These are phyloP conservation scores for Multifurca ochricompacta DNA, from an alignment of 768 basidiomycete species.

Conservation along the genomic window DNA sequence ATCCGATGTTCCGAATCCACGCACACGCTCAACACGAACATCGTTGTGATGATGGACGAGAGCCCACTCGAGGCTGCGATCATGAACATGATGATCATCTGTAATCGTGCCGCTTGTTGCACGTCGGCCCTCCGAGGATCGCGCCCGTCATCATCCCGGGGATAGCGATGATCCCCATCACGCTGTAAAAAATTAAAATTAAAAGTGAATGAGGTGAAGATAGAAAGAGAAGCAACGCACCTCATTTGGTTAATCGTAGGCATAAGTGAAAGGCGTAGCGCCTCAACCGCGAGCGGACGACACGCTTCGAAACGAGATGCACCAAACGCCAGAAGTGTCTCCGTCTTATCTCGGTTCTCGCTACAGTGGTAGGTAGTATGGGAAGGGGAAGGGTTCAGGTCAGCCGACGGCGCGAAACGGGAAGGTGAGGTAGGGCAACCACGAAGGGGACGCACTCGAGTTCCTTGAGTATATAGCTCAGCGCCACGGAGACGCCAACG, in stretches of 20 bases:
- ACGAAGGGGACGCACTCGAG: constrained; percentile 44
- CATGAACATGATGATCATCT: constrained; percentile 96
- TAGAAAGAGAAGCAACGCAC: constrained; percentile 28
- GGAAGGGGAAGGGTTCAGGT: too few relatives aligned
- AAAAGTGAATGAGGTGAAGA: not conserved
- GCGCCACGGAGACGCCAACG: constrained; percentile 62
- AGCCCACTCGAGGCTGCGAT: constrained; percentile 72
- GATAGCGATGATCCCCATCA: constrained; percentile 70
- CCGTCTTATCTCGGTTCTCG: constrained; percentile 80
- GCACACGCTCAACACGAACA: constrained; percentile 50
- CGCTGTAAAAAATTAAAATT: constrained; percentile 33
- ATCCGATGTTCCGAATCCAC: constrained; percentile 65
- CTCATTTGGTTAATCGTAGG: constrained; percentile 87
- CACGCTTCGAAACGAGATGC: constrained; percentile 81
- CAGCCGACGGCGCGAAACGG: not conserved
- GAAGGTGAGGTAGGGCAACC: not conserved
- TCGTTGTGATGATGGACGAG: constrained; percentile 55
- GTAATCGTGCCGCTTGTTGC: constrained; percentile 75
- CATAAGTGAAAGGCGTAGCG: constrained; percentile 69
- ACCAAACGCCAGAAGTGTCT: constrained; percentile 80
- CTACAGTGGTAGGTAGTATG: constrained; percentile 28
- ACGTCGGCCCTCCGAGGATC: constrained; percentile 82
- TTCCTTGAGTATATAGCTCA: constrained; percentile 67
- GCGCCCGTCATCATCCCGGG: constrained; percentile 93
- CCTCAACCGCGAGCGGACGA: constrained; percentile 68